These are phyloP conservation scores for Teratosphaeria destructans DNA, from an alignment of 2,329 filamentous ascomycete genomes.

Conservation along the genomic window DNA sequence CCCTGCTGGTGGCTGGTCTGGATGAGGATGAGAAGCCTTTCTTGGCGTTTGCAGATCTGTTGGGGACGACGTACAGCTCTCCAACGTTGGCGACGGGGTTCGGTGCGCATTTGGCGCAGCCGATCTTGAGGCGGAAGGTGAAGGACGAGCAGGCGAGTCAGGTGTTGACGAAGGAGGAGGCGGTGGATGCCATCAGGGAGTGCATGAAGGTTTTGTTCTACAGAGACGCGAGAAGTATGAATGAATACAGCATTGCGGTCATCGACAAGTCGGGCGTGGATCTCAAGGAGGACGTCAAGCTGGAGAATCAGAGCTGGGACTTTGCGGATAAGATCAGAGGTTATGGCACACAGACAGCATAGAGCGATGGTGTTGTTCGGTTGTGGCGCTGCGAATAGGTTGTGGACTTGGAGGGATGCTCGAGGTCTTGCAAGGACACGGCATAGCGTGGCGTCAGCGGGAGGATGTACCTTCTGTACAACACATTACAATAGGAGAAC, in stretches of 20 bases:
- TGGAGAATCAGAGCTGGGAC: constrained; percentile 95
- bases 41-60: constrained; percentile 80
- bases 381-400: neutral
- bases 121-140: constrained; percentile 73
- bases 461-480: neutral
- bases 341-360: constrained; percentile 69
- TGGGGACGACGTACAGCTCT: constrained; percentile 82
- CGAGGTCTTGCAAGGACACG: neutral
- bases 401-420: neutral
- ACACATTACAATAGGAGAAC: neutral
- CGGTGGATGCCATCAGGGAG: constrained; percentile 71
- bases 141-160: constrained; percentile 72
- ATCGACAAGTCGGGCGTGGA: constrained; percentile 76
- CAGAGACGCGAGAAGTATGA: constrained; percentile 84
- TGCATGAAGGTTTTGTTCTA: constrained; percentile 99
- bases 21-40: constrained; percentile 74
- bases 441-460: neutral
- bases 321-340: constrained; percentile 93
- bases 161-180: constrained; percentile 64
- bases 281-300: constrained; percentile 70
- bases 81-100: constrained; percentile 90
- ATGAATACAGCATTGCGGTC: constrained; percentile 83
- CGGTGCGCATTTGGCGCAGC: constrained; percentile 84
- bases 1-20: constrained; percentile 80
- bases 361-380: neutral